Evolutionary conservation across 2,329 filamentous ascomycete genomes (phyloP).

Genomic region (Colletotrichum tofieldiae): DNA sequence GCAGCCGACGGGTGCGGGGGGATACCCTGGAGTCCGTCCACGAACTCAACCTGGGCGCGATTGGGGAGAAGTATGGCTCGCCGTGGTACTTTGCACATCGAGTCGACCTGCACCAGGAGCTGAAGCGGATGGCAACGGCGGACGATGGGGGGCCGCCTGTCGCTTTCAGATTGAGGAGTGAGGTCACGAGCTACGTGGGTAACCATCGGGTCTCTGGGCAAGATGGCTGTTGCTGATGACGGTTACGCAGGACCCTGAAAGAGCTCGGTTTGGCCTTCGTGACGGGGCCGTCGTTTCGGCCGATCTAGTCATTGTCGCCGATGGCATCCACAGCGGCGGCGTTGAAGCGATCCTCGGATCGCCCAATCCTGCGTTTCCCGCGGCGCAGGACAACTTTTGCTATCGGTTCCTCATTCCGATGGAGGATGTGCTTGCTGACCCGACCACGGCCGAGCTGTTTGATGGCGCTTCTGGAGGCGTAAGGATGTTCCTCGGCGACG

Average conservation of each 20-base stretch:
- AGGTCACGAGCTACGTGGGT: conserved; percentile 51
- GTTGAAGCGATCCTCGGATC: conserved; percentile 50
- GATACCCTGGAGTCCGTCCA: conserved; percentile 41
- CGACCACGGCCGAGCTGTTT: conserved; percentile 45
- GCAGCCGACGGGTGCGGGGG: conserved; percentile 39
- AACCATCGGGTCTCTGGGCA: neutral
- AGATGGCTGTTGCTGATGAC: neutral
- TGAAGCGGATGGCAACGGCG: conserved; percentile 53
- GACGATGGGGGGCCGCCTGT: conserved; percentile 48
- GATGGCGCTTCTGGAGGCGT: conserved; percentile 43
- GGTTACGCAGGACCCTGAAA: conserved; percentile 44
- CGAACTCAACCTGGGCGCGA: conserved; percentile 31
- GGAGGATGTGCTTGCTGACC: conserved; percentile 48
- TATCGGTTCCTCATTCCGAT: conserved; percentile 57
- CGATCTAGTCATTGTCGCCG: conserved; percentile 62
- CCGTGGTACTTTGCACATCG: conserved; percentile 55
- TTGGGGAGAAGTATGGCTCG: conserved; percentile 24
- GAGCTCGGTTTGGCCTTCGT: conserved; percentile 49
- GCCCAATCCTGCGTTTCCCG: conserved; percentile 48
- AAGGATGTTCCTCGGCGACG: conserved; percentile 34
- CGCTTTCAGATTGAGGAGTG: conserved; percentile 45
- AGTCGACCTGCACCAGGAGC: conserved; percentile 57
- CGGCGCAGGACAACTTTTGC: conserved; percentile 52
- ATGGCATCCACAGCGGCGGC: conserved; percentile 58
- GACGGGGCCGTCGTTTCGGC: conserved; percentile 48